phyloP scores from a whole-genome alignment of 2,329 filamentous ascomycete genomes.

The Fusarium mexicanum region DNA sequence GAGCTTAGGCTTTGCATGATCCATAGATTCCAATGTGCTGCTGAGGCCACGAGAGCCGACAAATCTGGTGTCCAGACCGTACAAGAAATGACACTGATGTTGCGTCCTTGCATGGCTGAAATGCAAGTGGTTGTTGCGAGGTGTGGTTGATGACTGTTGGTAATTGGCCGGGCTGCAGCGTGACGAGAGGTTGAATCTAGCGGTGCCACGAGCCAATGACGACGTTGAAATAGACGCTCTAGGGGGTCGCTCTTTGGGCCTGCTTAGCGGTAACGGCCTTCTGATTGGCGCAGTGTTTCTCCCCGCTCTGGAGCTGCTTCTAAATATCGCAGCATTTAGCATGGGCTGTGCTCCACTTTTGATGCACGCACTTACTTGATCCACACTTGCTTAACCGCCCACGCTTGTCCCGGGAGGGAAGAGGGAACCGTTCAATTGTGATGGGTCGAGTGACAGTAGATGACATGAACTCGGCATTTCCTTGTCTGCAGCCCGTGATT shows the following conservation, averaged over 20 bases:
- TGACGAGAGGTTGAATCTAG: constrained; percentile 34
- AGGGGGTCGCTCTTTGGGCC: constrained; percentile 8
- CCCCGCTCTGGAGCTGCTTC: constrained; percentile 21
- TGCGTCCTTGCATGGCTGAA: constrained; percentile 30
- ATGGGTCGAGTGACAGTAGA: constrained; percentile 29
- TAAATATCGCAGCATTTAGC: constrained; percentile 28
- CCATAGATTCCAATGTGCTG: constrained; percentile 32
- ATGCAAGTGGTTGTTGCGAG: constrained; percentile 17
- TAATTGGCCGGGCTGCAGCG: constrained; percentile 39
- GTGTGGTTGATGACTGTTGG: constrained; percentile 17
- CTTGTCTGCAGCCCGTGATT: constrained; percentile 32
- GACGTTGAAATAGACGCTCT: constrained; percentile 39
- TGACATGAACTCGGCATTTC: constrained; percentile 35
- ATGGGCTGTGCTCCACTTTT: neutral
- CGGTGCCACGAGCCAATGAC: constrained; percentile 40
- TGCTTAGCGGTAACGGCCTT: constrained; percentile 15
- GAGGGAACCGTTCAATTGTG: constrained; percentile 30
- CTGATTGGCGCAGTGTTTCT: constrained; percentile 32
- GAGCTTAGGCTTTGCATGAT: constrained; percentile 34
- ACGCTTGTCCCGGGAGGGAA: constrained; percentile 22
- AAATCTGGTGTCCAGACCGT: constrained; percentile 10
- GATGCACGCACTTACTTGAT: constrained; percentile 38
- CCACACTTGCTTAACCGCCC: constrained; percentile 41
- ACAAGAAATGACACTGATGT: constrained; percentile 7
- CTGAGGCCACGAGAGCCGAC: constrained; percentile 10